phyloP scores from a whole-genome alignment of 2,329 filamentous ascomycete genomes.

The Ophiostoma montium region DNA sequence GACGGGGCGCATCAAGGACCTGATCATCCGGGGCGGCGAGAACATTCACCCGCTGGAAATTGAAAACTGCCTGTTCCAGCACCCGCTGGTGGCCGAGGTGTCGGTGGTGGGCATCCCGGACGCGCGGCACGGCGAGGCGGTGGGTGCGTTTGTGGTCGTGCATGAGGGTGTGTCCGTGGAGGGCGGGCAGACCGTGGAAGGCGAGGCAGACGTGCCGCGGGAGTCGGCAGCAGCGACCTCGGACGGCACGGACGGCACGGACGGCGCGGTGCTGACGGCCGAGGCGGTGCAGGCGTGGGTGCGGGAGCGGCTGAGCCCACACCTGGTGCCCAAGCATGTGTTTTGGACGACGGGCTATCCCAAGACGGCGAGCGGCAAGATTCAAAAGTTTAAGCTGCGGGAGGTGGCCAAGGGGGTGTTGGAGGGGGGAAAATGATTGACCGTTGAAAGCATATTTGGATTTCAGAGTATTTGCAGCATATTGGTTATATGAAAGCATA shows the following conservation, averaged over 20 bases:
- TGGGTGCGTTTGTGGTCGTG: conserved; percentile 66
- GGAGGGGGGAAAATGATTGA: too few species aligned
- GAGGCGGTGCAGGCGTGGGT: conserved; percentile 62
- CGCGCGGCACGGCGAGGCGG: conserved; percentile 69
- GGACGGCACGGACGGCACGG: not conserved
- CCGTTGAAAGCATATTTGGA: too few species aligned
- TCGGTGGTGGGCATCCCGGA: conserved; percentile 77
- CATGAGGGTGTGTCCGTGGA: conserved; percentile 22
- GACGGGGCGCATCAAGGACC: conserved; percentile 83
- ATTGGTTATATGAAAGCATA: too few species aligned
- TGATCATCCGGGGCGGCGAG: conserved; percentile 90
- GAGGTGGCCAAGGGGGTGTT: conserved; percentile 34
- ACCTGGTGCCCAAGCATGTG: conserved; percentile 79
- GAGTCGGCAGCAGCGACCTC: not conserved
- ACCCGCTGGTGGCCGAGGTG: conserved; percentile 57
- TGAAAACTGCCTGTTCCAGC: conserved; percentile 71
- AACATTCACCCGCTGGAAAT: conserved; percentile 93
- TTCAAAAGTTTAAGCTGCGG: conserved; percentile 81
- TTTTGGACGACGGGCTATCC: conserved; percentile 79
- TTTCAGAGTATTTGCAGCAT: too few species aligned
- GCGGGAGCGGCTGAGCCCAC: conserved; percentile 47
- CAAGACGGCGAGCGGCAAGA: conserved; percentile 93
- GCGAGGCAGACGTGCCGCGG: conserved; percentile 1
- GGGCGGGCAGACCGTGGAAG: conserved; percentile 16
- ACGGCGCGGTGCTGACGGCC: conserved; percentile 26